Evolutionary conservation across 2,329 filamentous ascomycete species (phyloP), one percentile per base, ranked within the genome.

Genomic region (Colletotrichum lini): DNA sequence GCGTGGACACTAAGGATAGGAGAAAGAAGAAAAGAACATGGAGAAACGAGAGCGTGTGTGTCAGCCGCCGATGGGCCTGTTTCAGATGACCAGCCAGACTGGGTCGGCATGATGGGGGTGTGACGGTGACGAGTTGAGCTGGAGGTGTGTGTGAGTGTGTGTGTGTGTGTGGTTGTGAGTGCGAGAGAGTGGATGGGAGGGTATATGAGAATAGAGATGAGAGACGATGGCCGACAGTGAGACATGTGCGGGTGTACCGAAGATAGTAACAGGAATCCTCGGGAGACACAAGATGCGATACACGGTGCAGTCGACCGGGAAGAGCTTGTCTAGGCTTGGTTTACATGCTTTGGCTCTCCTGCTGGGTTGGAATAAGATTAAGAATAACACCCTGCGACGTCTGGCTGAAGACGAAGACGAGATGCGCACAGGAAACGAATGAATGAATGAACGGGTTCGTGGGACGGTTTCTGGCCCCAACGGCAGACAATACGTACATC

Each of bases 61-160:
- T 72, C 70, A 72, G 70, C 60, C 60, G 67, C 70, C 35, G 45
- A 72, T 56, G 56, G 60, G 54, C 52, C 64, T 66, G 70, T 72
- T 72, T 72, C 70, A 70, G 70, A 72, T 72, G 70, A 70, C 70
- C 54, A 70, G 56, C 54, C 54, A 57, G 47, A 69, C 65, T 44
- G 67, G 49, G 54, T 26, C 60, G 66, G 44, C 60, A 49, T 38
- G 67, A 56, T 61, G 67, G 54, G 54, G 60, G 67, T 53, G 42
- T 63, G 65, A 64, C 59, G 53, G 49, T 26, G 54, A 13, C 38
- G 40, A 42, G 38, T 12, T 54, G 60, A 44, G 35, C 38, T 50
- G 63, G 63, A 21, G 38, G 40, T 38, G 54, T 58, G 40, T 45
- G 62, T 42, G 57, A 26, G 30, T 49, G 23, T 44, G 35, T 18